Conservation (phyloP, 768 basidiomycete genomes). For the Leccinum ochraceum region DNA sequence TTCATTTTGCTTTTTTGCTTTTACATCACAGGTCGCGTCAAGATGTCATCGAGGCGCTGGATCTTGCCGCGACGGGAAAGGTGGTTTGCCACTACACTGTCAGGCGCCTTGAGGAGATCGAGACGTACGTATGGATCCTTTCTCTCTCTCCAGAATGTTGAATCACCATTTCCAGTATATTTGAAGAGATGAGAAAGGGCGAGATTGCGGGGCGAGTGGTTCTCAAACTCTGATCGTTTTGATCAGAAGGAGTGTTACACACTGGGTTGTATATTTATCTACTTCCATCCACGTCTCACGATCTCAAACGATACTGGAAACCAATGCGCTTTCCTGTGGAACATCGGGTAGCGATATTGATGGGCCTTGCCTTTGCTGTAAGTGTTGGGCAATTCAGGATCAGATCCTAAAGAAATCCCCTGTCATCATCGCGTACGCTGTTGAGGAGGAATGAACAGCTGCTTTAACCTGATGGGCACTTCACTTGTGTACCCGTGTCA, state of each 20-base stretch:
- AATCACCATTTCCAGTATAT: constrained; percentile 12
- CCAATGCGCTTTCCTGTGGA: neutral
- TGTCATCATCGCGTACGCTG: neutral
- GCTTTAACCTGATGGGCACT: neutral
- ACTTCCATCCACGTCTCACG: neutral
- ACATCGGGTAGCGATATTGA: neutral
- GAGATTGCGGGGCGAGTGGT: constrained; percentile 22
- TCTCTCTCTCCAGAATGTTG: neutral
- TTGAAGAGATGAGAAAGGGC: constrained; percentile 21
- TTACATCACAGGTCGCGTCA: constrained; percentile 35
- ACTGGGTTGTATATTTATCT: neutral
- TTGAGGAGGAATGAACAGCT: neutral
- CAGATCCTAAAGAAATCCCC: neutral
- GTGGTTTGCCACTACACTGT: constrained; percentile 36
- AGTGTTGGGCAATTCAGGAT: neutral
- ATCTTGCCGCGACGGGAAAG: constrained; percentile 42
- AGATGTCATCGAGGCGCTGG: constrained; percentile 49
- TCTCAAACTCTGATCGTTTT: constrained; percentile 19
- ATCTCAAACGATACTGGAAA: neutral
- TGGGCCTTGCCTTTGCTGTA: neutral
- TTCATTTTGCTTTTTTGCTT: neutral
- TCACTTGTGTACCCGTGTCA: neutral
- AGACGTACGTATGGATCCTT: constrained; percentile 15
- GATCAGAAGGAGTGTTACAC: neutral
- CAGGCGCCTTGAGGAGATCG: constrained; percentile 30